A percentile compares a stretch with the other conserved stretches of the same genome.
phyloP scores from a whole-genome alignment of 164 flowering plant genomes.

The Saururus chinensis region DNA sequence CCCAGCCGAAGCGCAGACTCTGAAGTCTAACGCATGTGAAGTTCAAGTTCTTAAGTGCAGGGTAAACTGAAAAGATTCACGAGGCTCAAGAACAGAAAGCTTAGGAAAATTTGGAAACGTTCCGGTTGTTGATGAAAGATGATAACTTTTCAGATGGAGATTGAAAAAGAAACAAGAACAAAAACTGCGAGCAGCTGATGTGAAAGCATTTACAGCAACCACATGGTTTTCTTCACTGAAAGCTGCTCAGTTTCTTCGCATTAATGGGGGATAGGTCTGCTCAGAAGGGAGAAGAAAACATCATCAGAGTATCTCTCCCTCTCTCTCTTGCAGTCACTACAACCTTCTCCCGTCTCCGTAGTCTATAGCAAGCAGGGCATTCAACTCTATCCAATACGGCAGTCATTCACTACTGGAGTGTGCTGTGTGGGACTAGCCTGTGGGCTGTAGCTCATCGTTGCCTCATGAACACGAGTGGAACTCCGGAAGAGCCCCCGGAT shows the following conservation, averaged over 20 bases:
- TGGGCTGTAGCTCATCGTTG: too few relatives aligned
- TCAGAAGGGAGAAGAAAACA: not conserved
- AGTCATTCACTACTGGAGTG: too few relatives aligned
- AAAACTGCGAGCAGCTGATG: not conserved
- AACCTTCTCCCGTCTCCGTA: not conserved
- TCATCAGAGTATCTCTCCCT: not conserved
- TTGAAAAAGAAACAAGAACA: not conserved
- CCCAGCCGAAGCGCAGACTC: too few relatives aligned
- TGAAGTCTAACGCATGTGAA: too few relatives aligned
- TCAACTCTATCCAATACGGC: too few relatives aligned
- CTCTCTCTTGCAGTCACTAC: not conserved
- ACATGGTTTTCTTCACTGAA: not conserved
- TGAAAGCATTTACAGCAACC: not conserved
- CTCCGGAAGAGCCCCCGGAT: too few relatives aligned
- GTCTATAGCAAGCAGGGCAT: too few relatives aligned
- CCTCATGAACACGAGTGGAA: too few relatives aligned
- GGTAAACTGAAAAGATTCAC: not conserved
- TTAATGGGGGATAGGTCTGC: not conserved
- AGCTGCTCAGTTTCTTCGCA: not conserved
- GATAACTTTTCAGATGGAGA: not conserved
- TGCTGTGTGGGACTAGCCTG: too few relatives aligned
- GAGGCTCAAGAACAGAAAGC: not conserved
- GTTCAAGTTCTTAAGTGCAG: too few relatives aligned
- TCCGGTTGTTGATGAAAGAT: not conserved
- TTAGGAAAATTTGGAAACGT: not conserved